Base-by-base conservation (phyloP, 164 flowering plant genomes). In the Nymphaea thermarum region DNA sequence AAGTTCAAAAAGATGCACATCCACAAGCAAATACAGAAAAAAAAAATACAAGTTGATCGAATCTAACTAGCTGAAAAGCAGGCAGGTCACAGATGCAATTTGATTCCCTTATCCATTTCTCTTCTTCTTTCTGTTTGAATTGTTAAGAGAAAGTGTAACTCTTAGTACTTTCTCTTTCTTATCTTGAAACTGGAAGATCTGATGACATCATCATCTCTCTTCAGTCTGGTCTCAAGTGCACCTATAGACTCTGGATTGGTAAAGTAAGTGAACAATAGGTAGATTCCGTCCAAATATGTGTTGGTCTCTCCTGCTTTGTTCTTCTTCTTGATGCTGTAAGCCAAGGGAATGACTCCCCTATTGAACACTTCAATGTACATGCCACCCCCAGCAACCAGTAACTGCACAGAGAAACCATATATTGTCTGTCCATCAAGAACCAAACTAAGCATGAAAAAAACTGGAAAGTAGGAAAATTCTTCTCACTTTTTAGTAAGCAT, bases 311-410 rank as follows among this genome's bases (percentile, higher is more conserved):
- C 99, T 5, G 84, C 99, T 72, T 71, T 90, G 83, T 95, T 90
- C 76, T 74, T 90, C 93, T 76, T 95, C 76, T 75, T 84, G 80
- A 95, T 92, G 82, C 84, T 70, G 78, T 88, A 92, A 7, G 96
- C 93, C 41, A 95, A 81, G 4, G 97, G 98, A 73, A 95, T 87
- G 61, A 90, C 93, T 6, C 99, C 97, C 81, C 96, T 80, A 83
- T 95, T 90, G 80, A 87, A 95, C 4, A 95, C 91, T 80, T 92
- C 97, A 4, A 92, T 83, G 61, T 92, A 92, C 93, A 95, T 90
- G 64, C 93, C 99, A 60, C 99, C 99, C 18, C 98, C 97, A 62
- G 98, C 91, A 62, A 90, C 93, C 64, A 87, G 95, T 79, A 90
- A 67, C 98, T 95, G 93, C 57, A 51, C 14, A 47, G 11, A 47